Percentiles rank a stretch among this genome's conserved stretches.
These are phyloP conservation scores for Verticillium alfalfae DNA, from an alignment of 2,329 filamentous ascomycete genomes.

Conservation along the genomic window DNA sequence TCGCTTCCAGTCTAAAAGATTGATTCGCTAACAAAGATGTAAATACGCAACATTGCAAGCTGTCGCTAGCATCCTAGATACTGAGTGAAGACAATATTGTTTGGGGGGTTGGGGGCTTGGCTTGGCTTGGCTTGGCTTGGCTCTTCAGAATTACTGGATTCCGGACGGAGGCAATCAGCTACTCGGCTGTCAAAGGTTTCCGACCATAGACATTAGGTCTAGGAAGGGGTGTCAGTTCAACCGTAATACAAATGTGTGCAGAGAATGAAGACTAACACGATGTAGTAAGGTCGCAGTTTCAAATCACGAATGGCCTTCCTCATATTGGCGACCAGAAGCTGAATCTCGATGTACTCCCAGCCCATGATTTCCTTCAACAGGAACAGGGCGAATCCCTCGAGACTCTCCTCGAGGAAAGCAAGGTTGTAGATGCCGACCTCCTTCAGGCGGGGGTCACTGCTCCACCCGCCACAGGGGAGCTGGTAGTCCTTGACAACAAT, in stretches of 20 bases:
- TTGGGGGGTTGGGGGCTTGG: no score
- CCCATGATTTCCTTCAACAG: constrained; percentile 20
- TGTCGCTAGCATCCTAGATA: no score
- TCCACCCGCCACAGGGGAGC: constrained; percentile 9
- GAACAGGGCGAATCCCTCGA: constrained; percentile 20
- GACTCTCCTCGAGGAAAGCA: constrained; percentile 16
- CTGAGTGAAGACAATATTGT: no score
- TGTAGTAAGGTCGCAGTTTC: constrained; percentile 15
- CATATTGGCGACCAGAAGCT: constrained; percentile 17
- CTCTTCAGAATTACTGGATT: no score
- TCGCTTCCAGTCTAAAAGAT: no score
- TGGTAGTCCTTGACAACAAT: constrained; percentile 8
- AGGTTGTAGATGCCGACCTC: constrained; percentile 13
- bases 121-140: no score
- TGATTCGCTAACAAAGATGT: no score
- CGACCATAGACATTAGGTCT: background rate
- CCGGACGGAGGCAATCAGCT: background rate
- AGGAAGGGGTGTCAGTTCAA: no score
- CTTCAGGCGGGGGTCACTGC: constrained; percentile 4
- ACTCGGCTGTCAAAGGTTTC: background rate
- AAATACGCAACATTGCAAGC: no score
- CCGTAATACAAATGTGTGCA: background rate
- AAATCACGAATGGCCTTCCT: constrained; percentile 14
- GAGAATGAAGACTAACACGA: constrained; percentile 12
- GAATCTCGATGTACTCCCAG: constrained; percentile 18